phyloP scores from a whole-genome alignment of 495 filamentous ascomycete species.

The Thermothielavioides terrestris region DNA sequence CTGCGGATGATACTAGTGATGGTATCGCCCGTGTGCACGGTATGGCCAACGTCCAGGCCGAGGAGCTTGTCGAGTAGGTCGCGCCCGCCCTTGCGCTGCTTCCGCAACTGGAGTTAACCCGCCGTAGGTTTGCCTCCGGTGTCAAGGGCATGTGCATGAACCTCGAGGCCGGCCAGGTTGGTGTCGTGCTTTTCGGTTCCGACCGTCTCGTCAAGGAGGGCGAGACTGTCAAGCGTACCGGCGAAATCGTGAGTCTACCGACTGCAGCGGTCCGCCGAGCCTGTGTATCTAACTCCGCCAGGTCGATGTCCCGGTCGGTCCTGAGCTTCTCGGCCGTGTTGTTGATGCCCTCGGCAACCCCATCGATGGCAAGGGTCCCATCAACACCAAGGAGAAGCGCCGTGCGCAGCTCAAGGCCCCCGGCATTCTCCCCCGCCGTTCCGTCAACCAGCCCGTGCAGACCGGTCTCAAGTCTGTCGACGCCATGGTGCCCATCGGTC shows the following conservation, averaged over 20 bases:
- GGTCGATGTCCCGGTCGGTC: slow-evolving; percentile 96
- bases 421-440: slow-evolving; percentile 91
- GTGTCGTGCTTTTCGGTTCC: slow-evolving; percentile 99
- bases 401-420: slow-evolving; percentile 99
- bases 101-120: slow-evolving; percentile 14
- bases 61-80: slow-evolving; percentile 98
- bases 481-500: slow-evolving; percentile 98
- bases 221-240: slow-evolving; percentile 98
- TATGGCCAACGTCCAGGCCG: slow-evolving; percentile 99
- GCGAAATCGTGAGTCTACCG: slow-evolving; percentile 77
- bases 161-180: slow-evolving; percentile 98
- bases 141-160: slow-evolving; percentile 99
- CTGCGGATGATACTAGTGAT: slow-evolving; percentile 56
- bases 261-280: background rate
- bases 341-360: slow-evolving; percentile 97
- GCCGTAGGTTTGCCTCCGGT: slow-evolving; percentile 86
- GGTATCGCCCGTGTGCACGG: slow-evolving; percentile 99
- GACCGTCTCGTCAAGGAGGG: slow-evolving; percentile 99
- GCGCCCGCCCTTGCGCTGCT: background rate
- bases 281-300: slow-evolving; percentile 27
- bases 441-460: slow-evolving; percentile 97
- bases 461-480: slow-evolving; percentile 99
- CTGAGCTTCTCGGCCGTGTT: slow-evolving; percentile 91
- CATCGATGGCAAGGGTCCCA: slow-evolving; percentile 96
- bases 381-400: slow-evolving; percentile 83